Evolutionary conservation across 306 rosid species (phyloP).

Genomic region (Sophora flavescens): DNA sequence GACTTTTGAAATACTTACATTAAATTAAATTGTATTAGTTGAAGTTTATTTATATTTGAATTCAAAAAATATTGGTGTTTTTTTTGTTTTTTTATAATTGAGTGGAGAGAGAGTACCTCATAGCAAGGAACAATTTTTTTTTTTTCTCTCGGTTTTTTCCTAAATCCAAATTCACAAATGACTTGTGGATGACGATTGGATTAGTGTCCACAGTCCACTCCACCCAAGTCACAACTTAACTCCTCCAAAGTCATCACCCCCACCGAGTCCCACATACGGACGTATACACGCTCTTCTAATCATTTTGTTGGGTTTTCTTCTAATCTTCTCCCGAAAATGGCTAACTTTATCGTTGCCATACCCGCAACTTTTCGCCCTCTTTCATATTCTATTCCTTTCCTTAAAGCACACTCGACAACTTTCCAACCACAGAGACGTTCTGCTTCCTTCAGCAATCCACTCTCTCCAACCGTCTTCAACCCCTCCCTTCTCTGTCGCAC

Average conservation of each 20-base stretch:
- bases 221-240: neutral
- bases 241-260: neutral
- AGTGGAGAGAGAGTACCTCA: no score
- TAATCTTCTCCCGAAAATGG: conserved; percentile 51
- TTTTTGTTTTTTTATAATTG: no score
- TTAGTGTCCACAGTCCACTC: neutral
- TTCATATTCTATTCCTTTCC: conserved; percentile 46
- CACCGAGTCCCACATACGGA: no score
- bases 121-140: no score
- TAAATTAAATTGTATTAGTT: no score
- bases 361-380: conserved; percentile 34
- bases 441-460: conserved; percentile 28
- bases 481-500: conserved; percentile 27
- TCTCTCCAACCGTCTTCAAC: conserved; percentile 33
- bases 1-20: no score
- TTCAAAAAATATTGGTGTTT: no score
- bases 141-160: no score
- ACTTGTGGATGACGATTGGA: neutral
- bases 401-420: conserved; percentile 43
- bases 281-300: no score
- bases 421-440: conserved; percentile 42
- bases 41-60: no score
- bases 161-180: no score
- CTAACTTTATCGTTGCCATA: conserved; percentile 40
- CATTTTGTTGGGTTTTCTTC: conserved; percentile 29